These are phyloP conservation scores for Ophiosphaerella korrae DNA, from an alignment of 2,329 filamentous ascomycete genomes.

Conservation along the genomic window DNA sequence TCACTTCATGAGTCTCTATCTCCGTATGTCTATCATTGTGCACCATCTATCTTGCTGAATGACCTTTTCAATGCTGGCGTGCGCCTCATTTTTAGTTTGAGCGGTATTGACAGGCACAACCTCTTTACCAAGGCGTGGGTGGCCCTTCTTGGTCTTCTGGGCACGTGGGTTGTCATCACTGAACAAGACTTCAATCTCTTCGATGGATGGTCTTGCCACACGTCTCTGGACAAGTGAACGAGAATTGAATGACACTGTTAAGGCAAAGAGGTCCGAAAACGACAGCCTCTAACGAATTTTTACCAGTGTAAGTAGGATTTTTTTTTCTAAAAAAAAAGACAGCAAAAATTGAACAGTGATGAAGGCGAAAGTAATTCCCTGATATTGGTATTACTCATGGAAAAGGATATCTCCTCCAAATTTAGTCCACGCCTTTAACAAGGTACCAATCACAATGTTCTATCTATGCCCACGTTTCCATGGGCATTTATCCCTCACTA, in stretches of 20 bases:
- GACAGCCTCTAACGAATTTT: slow-evolving; percentile 63
- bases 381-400: too few species aligned
- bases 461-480: too few species aligned
- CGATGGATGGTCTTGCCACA: slow-evolving; percentile 47
- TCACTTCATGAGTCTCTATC: not conserved
- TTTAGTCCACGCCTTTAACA: too few species aligned
- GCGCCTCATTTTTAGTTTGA: slow-evolving; percentile 32
- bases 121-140: slow-evolving; percentile 39
- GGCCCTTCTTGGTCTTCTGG: slow-evolving; percentile 46
- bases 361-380: too few species aligned
- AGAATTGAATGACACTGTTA: slow-evolving; percentile 53
- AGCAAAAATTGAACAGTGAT: too few species aligned
- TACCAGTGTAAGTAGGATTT: slow-evolving; percentile 62
- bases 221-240: slow-evolving; percentile 51
- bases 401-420: too few species aligned
- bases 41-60: slow-evolving; percentile 22
- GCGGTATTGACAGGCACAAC: slow-evolving; percentile 27
- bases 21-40: not conserved
- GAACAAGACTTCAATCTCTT: slow-evolving; percentile 45
- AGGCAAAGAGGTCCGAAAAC: slow-evolving; percentile 57
- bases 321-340: too few species aligned
- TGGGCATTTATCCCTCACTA: too few species aligned
- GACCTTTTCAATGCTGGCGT: slow-evolving; percentile 26
- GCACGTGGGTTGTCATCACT: slow-evolving; percentile 38
- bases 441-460: too few species aligned